Percentiles rank a stretch among this genome's conserved stretches.
Evolutionary conservation across 2,329 filamentous ascomycete species (phyloP).

Genomic region (Sarocladium kiliense): DNA sequence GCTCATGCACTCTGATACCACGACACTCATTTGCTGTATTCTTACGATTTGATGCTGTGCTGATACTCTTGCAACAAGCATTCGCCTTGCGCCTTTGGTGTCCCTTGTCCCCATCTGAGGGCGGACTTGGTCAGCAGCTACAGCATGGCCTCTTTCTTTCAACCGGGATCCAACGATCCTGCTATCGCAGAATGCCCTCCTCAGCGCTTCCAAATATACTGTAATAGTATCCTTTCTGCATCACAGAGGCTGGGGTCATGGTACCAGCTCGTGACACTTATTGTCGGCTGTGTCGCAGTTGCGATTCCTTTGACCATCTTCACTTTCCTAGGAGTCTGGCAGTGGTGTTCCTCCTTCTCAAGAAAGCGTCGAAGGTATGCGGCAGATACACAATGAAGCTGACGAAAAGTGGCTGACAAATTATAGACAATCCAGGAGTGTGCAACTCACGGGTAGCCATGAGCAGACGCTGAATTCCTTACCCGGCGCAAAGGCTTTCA

Average conservation of each 20-base stretch:
- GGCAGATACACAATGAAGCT: too few species aligned
- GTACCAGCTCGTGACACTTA: conserved; percentile 22
- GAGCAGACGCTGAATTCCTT: neutral
- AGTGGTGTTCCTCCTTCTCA: conserved; percentile 3
- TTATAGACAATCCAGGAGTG: too few species aligned
- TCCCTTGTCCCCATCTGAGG: too few species aligned
- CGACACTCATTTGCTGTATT: neutral
- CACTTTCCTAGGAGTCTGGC: conserved; percentile 10
- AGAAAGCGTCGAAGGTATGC: conserved; percentile 5
- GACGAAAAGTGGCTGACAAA: too few species aligned
- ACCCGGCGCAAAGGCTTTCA: conserved; percentile 8
- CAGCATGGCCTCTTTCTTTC: conserved; percentile 29
- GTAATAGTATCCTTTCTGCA: conserved; percentile 21
- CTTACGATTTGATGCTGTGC: neutral
- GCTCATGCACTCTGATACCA: too few species aligned
- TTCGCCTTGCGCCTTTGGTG: too few species aligned
- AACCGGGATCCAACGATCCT: conserved; percentile 23
- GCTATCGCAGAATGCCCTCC: conserved; percentile 17
- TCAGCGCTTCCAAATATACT: conserved; percentile 22
- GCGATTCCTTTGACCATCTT: conserved; percentile 14
- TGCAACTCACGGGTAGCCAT: too few species aligned
- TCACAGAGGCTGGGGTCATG: conserved; percentile 18
- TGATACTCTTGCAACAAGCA: too few species aligned
- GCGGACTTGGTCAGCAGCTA: too few species aligned
- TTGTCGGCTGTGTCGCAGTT: conserved; percentile 19